Evolutionary conservation across 2,329 filamentous ascomycete species (phyloP).

Genomic region (Cladobotryum mycophilum): DNA sequence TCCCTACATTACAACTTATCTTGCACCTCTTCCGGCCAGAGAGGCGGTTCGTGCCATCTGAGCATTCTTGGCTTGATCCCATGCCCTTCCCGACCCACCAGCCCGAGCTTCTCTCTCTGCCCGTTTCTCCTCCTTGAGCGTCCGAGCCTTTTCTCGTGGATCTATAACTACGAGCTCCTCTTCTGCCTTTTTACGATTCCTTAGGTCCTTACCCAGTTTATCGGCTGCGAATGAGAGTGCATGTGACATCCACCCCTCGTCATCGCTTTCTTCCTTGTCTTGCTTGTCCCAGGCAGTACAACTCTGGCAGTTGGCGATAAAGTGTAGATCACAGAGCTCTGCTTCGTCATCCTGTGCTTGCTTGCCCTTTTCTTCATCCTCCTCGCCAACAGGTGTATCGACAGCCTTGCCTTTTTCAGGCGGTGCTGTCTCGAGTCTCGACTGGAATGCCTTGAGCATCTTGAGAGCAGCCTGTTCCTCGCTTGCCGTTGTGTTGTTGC

Average conservation of each 20-base stretch:
- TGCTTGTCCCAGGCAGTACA: constrained; percentile 77
- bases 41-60: constrained; percentile 49
- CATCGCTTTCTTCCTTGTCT: constrained; percentile 52
- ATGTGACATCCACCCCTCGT: constrained; percentile 79
- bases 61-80: constrained; percentile 53
- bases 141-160: constrained; percentile 73
- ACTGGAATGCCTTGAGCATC: constrained; percentile 72
- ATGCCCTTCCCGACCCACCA: constrained; percentile 49
- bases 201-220: constrained; percentile 82
- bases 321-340: constrained; percentile 83
- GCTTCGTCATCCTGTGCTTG: constrained; percentile 55
- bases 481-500: constrained; percentile 41
- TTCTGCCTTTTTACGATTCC: constrained; percentile 83
- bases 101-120: constrained; percentile 49
- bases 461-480: constrained; percentile 62
- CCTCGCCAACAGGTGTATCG: constrained; percentile 35
- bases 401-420: constrained; percentile 30
- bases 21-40: constrained; percentile 51
- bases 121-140: constrained; percentile 59
- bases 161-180: constrained; percentile 92
- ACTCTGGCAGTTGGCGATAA: constrained; percentile 91
- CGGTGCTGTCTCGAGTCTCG: constrained; percentile 58
- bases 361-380: constrained; percentile 22
- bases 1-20: constrained; percentile 25
- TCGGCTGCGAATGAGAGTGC: constrained; percentile 82